Percentiles rank a stretch among this genome's conserved stretches.
Conservation (phyloP, 1,284 basidiomycete species). For the Entoloma clypeatum region DNA sequence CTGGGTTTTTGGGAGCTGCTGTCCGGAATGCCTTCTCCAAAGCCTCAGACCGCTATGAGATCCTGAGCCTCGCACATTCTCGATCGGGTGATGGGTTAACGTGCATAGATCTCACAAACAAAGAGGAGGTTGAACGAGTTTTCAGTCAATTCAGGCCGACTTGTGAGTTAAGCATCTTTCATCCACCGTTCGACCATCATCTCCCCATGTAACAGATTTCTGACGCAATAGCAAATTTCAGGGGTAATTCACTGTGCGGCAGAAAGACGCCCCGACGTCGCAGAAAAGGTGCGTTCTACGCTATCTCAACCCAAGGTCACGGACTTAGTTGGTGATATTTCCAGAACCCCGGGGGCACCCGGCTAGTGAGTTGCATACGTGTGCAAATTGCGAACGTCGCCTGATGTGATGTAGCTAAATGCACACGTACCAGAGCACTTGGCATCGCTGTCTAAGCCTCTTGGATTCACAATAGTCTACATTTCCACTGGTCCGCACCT, state of each 20-base stretch:
- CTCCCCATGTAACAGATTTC: background rate
- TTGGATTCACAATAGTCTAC: conserved; percentile 64
- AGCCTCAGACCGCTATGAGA: conserved; percentile 31
- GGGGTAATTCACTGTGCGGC: conserved; percentile 86
- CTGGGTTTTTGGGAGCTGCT: conserved; percentile 70
- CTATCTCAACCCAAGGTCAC: conserved; percentile 3
- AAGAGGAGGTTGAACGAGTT: conserved; percentile 42
- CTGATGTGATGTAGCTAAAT: conserved; percentile 52
- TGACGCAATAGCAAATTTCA: conserved; percentile 26
- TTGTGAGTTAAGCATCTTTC: conserved; percentile 42
- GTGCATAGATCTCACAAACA: conserved; percentile 59
- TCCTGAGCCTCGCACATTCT: conserved; percentile 63
- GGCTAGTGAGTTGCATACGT: conserved; percentile 40
- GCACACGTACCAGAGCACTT: conserved; percentile 60
- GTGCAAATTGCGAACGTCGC: background rate
- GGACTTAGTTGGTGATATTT: conserved; percentile 6
- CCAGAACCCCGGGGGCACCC: conserved; percentile 64
- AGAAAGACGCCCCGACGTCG: conserved; percentile 79
- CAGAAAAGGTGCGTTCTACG: conserved; percentile 73
- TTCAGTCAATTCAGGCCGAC: conserved; percentile 57
- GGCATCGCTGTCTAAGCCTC: conserved; percentile 51
- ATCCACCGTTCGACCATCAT: background rate
- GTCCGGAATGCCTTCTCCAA: conserved; percentile 57
- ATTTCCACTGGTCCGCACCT: conserved; percentile 66
- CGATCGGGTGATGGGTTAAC: conserved; percentile 50